Evolutionary conservation across 805 yeast species (phyloP), one percentile per base, ranked within the genome.

Genomic region (Hanseniaspora thailandica): DNA sequence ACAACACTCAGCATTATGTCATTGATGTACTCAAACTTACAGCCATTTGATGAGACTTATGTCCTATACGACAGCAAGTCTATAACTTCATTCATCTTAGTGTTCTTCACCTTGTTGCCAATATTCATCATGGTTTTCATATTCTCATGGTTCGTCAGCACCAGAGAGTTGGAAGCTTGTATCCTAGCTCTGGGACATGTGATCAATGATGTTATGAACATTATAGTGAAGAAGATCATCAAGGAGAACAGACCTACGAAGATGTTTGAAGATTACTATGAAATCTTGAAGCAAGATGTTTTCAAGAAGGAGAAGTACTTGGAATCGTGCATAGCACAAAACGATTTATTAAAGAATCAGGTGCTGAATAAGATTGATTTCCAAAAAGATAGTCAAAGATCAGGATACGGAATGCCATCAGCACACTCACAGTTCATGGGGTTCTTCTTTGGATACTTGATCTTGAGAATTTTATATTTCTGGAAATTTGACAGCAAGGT

Each of bases 381-480:
- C 44, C 72, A 69, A 46, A 64, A 63, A 43, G 64, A 63, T 39
- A 65, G 78, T 60, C 25, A 73, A 43, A 66, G 78, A 55, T 73
- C 84, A 57, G 81, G 84, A 0, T 88, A 82, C 64, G 98, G 98
- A 0, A 90, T 90, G 97, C 98, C 98, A 0, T 81, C 89, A 51
- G 96, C 98, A 1, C 98, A 90, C 67, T 80, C 96, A 0, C 98
- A 90, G 68, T 93, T 89, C 66, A 84, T 90, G 88, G 94, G 95
- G 2, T 93, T 80, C 63, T 80, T 84, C 57, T 75, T 78, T n/a
- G 70, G 75, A 7, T 84, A 81, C 62, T 69, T 74, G 56, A 59
- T 72, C 2, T 71, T 84, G 55, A 69, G 71, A 49, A 36, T 75
- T 55, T 53, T 66, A 65, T 58, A 64, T 57, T 68, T 74, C 62